These are phyloP conservation scores for Oemleria cerasiformis DNA, from an alignment of 306 rosid genomes.

Conservation along the genomic window DNA sequence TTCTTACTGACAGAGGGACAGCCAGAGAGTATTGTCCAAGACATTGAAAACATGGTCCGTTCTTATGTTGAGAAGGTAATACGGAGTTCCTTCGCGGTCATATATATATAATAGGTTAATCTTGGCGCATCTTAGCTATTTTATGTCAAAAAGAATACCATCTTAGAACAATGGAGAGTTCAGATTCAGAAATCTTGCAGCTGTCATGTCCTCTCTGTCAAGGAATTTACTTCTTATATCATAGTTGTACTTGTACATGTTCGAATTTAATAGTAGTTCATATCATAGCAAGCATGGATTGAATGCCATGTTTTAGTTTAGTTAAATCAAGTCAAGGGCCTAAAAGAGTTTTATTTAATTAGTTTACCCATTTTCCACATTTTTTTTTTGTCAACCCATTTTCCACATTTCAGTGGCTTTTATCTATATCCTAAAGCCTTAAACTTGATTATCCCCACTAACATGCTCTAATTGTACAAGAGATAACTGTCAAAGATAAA, in stretches of 20 bases:
- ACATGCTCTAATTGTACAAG: neutral
- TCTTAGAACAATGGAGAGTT: neutral
- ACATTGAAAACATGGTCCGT: constrained; percentile 71
- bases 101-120: neutral
- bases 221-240: neutral
- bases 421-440: neutral
- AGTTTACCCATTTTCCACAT: too few relatives aligned
- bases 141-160: neutral
- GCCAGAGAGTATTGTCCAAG: constrained; percentile 65
- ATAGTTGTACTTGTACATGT: too few relatives aligned
- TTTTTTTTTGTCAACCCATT: too few relatives aligned
- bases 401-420: too few relatives aligned
- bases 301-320: too few relatives aligned
- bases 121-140: neutral
- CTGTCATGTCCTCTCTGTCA: neutral
- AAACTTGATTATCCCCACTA: neutral
- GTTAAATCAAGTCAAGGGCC: too few relatives aligned
- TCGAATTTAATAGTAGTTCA: neutral
- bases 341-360: too few relatives aligned
- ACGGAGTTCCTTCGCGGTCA: neutral
- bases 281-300: neutral
- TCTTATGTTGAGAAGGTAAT: constrained; percentile 70
- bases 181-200: neutral
- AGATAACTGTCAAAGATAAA: neutral
- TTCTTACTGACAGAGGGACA: constrained; percentile 60